Evolutionary conservation across 257 asterid species (phyloP).

Genomic region (Striga asiatica): DNA sequence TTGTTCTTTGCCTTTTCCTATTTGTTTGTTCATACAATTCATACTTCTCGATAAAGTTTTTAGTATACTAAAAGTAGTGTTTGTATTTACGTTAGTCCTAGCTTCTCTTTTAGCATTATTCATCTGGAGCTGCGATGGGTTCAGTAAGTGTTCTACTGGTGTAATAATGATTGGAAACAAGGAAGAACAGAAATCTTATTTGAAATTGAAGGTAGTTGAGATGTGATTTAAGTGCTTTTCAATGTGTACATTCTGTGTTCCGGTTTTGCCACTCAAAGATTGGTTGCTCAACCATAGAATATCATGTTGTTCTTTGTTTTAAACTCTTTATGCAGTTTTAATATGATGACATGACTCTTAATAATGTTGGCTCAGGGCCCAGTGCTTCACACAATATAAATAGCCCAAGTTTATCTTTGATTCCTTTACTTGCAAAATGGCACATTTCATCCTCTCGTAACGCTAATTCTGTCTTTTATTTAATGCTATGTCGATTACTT

Average conservation of each 20-base stretch:
- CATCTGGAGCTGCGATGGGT: not conserved
- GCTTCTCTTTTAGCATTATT: not conserved
- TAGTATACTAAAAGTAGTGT: not conserved
- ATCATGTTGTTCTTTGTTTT: not conserved
- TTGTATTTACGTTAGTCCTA: not conserved
- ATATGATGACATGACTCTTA: not conserved
- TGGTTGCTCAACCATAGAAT: not conserved
- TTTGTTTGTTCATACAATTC: slow-evolving; percentile 13
- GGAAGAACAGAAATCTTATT: not conserved
- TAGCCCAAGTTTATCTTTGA: not conserved
- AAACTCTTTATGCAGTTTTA: not conserved
- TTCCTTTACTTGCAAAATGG: not conserved
- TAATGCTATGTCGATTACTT: not conserved
- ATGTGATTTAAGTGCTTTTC: not conserved
- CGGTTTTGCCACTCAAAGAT: not conserved
- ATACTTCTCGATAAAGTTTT: not conserved
- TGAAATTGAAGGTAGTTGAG: not conserved
- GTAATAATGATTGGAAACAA: not conserved
- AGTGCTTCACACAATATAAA: not conserved
- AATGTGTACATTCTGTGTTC: not conserved
- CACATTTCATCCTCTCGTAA: not conserved
- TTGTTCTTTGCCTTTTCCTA: slow-evolving; percentile 12
- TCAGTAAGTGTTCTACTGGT: not conserved
- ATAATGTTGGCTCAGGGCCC: not conserved
- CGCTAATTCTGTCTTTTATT: not conserved